Conservation (phyloP, 202 grass and related monocot species). For the Miscanthus sacchariflorus region DNA sequence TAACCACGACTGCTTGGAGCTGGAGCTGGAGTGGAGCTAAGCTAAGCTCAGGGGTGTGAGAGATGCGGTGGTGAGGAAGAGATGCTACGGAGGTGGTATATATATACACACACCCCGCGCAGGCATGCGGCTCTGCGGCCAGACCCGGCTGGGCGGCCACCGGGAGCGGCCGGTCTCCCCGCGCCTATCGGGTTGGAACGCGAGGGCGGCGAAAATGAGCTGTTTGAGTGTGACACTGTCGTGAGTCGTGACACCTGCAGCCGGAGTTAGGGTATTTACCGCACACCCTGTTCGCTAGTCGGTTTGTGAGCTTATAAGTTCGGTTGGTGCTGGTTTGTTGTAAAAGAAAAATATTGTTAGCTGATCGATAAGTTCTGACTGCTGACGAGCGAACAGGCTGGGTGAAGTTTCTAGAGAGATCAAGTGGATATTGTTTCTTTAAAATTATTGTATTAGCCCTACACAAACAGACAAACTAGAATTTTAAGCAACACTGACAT, state of each 20-base stretch:
- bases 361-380: no score
- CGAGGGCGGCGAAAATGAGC: conserved; percentile 25
- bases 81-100: conserved; percentile 36
- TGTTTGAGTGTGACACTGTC: conserved; percentile 26
- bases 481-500: not conserved
- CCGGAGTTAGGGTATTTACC: not conserved
- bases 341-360: no score
- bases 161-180: not conserved
- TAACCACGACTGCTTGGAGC: not conserved
- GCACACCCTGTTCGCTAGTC: no score
- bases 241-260: not conserved
- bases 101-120: not conserved
- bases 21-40: not conserved
- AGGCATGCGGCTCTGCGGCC: not conserved
- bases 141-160: not conserved
- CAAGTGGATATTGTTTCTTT: not conserved
- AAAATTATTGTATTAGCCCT: not conserved
- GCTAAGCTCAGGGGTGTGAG: not conserved
- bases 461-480: not conserved
- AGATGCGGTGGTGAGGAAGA: conserved; percentile 25
- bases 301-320: no score
- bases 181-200: conserved; percentile 33
- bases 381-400: no score
- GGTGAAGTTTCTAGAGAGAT: conserved; percentile 38
- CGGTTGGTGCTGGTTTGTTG: no score